Evolutionary conservation across 1,284 basidiomycete species (phyloP), one percentile per base, ranked within the genome.

Genomic region (Fomitopsis schrenkii): DNA sequence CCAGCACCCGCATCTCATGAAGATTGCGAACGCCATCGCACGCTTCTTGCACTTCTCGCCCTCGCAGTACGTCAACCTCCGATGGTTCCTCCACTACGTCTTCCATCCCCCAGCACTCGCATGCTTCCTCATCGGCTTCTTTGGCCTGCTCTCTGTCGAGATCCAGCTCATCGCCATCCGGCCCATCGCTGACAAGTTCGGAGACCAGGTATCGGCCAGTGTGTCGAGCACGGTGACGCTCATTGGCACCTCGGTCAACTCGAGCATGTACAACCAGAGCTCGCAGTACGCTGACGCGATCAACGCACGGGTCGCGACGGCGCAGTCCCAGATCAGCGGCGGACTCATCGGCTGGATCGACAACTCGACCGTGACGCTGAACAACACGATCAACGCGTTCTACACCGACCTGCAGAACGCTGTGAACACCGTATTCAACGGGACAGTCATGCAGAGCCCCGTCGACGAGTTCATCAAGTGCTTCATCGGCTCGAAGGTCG

Each of bases 341-440:
- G 90, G 93, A 17, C 75, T 98, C 50, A 97, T 98, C 64, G 91
- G 93, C 17, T 98, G 95, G 96, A 88, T 98, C 57, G 94, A 97
- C 70, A 84, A 81, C n/a, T 97, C 96, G 1, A 96, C 94, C 0
- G 85, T 85, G 5, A 89, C 89, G 6, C 84, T 99, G 65, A 99
- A 99, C 74, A 78, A 77, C 64, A 91, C 93, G 5, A 78, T 94
- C 67, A 86, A 84, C 71, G 77, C 76, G 52, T 91, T 94, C 73
- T 94, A 94, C 73, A 76, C 76, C 57, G 91, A 93, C 61, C 76
- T 93, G 44, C 87, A 93, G 75, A 78, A 82, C 62, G 79, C 84
- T 0, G 87, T 97, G 33, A 79, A 81, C 57, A 79, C 79, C 3
- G 83, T 94, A 1, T 95, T 97, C 74, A 89, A 90, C 55, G 87